phyloP scores from a whole-genome alignment of 2,329 filamentous ascomycete genomes.

The Cordyceps fumosorosea region DNA sequence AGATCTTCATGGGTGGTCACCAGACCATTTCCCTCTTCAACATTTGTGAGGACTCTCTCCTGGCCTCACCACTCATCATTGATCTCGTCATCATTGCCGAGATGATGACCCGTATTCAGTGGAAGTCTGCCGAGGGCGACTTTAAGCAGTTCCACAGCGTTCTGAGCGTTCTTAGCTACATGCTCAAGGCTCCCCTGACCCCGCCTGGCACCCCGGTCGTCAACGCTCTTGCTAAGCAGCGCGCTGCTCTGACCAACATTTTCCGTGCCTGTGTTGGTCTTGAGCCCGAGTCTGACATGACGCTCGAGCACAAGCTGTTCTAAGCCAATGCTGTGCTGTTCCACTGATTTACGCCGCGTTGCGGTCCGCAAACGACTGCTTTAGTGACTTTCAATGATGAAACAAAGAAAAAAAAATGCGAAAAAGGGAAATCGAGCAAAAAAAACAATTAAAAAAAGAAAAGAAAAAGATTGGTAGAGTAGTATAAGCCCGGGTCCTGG shows the following conservation, averaged over 20 bases:
- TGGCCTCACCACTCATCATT: constrained; percentile 94
- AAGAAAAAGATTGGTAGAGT: constrained; percentile 10
- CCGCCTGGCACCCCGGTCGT: constrained; percentile 92
- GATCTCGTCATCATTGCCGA: constrained; percentile 89
- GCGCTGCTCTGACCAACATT: constrained; percentile 90
- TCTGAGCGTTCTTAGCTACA: constrained; percentile 95
- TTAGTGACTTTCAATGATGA: not conserved
- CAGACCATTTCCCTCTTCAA: constrained; percentile 98
- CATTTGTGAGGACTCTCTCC: constrained; percentile 95
- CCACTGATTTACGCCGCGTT: not conserved
- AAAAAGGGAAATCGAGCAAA: not conserved
- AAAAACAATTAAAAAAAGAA: not conserved
- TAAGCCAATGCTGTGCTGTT: constrained; percentile 30
- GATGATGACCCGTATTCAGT: constrained; percentile 97
- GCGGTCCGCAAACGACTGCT: not conserved
- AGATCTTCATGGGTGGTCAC: constrained; percentile 98
- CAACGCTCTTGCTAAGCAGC: constrained; percentile 94
- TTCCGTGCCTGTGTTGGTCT: constrained; percentile 96
- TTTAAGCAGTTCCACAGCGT: constrained; percentile 97
- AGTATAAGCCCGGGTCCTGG: constrained; percentile 1
- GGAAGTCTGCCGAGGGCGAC: constrained; percentile 63
- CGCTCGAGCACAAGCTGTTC: constrained; percentile 96
- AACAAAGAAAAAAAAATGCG: not conserved
- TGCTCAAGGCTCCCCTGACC: constrained; percentile 93
- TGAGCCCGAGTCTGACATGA: constrained; percentile 98